Base-by-base conservation (phyloP, 129 eudicot genomes). In the Gnaphalium uliginosum region DNA sequence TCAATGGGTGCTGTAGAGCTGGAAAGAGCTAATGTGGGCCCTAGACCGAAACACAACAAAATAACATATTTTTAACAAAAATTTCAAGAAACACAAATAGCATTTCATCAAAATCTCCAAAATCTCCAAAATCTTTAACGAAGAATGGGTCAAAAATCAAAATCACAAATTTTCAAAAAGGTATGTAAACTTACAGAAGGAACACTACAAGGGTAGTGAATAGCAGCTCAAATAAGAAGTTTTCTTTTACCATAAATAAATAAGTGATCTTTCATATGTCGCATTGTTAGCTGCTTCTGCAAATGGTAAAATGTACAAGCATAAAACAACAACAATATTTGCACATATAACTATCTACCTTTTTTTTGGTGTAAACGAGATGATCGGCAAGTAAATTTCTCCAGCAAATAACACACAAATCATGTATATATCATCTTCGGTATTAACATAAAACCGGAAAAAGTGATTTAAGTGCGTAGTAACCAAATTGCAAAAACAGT, bases 121-220 rank as follows among this genome's bases (percentile, higher is more conserved):
- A 4, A 46, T 14, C 53, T 11, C 5, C 39, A 33, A 33, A 4
- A 46, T 14, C 53, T 11, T 14, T 46, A 46, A 10, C 0, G 3
- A 46, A 46, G 17, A 46, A 2, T 11, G 56, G n/a, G 56, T 48
- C 19, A 60, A 22, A 22, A 9, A 39, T 19, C 1, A 77, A 77
- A 41, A 4, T 43, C 11, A 64, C 41, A 65, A 24, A 46, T 25
- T 18, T 33, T 46, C 8, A 27, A 59, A 61, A 69, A n/a, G 18
- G 64, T 46, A 13, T 10, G 13, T 23, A 39, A 25, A 72, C 89
- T 80, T 30, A 90, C 98, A 70, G 91, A 87, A 69, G 97, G 97
- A 50, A 93, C 97, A 80, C 98, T 93, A 74, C 98, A 92, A 77
- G 98, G 98, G 83, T 93, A 93, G 76, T 93, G 98, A 69, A 93